Evolutionary conservation across 306 rosid species (phyloP), one percentile per base, ranked within the genome.

Genomic region (Astragalus membranaceus): DNA sequence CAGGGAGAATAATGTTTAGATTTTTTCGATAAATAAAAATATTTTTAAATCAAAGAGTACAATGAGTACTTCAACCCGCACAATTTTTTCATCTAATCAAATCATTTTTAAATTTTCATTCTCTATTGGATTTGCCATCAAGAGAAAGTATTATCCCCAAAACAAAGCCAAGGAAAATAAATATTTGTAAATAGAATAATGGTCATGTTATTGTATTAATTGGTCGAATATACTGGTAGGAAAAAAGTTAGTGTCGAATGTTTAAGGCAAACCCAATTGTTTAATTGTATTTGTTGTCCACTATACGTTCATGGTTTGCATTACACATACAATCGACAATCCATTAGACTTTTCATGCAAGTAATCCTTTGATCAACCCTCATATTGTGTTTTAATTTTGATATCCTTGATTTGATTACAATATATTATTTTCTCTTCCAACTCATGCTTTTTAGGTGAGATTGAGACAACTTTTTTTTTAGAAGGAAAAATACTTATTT

Each of bases 381-480:
- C 33, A 30, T 39, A 42, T 60, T 72, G 7, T 60, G 39, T 52
- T 37, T 56, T 66, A 30, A 73, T 51, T 51, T 73, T 42, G 47
- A 37, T 35, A 23, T 73, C 11, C 43, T 57, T 61, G 48, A 74
- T 69, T 33, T 9, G 9, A 41, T 43, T 76, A 13, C 30, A 43
- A 39, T 44, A 39, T 44, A 60, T 78, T 42, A 39, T 69, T 64
- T 64, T 36, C 9, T 47, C 64, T 83, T 73, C 67, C 77, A 69
- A 47, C 79, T 64, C 86, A 81, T 83, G 80, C 50, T 79, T 49
- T 55, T 48, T 69, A 75, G 79, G 43, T 71, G 10, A 63, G 78
- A 65, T 63, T 32, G 67, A 42, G 84, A 84, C 78, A 69, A 5
- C 49, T 39, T 23, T 70, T 8, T 0, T 48, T 12, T 60, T 37